Evolutionary conservation across 2,329 filamentous ascomycete species (phyloP), one percentile per base, ranked within the genome.

Genomic region (Stachybotrys echinatus): DNA sequence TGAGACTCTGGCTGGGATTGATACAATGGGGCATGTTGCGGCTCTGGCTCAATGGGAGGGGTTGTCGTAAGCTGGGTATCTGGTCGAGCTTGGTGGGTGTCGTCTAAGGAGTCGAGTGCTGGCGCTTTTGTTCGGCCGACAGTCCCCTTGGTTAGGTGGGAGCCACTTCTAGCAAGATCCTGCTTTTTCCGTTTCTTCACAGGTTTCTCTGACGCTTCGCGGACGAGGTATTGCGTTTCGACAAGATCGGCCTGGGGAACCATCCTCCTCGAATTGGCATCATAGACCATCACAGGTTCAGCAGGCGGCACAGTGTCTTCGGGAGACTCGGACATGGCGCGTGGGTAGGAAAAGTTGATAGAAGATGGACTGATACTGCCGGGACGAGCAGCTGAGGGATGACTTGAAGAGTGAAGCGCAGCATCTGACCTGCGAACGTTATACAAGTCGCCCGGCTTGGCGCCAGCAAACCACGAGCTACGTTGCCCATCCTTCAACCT

Each of bases 231-330:
- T 47, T 78, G 73, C 42, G 66, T 66, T 46, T 64, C 73, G 55
- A 70, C 43, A 18, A 79, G 54, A 22, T 77, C 69, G 6, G 61
- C 63, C 48, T 55, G 74, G 3, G 77, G 74, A 4, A 85, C 72
- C 73, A 85, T 83, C 52, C 83, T 77, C 55, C 83, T 74, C 17
- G 83, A 84, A 56, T 85, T 85, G n/a, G 81, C 74, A 54, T 85
- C 83, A 58, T 84, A 83, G 44, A 87, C 77, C 63, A 87, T 57
- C 27, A 69, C 63, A 55, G 75, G 60, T 40, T 74, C 68, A 40
- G 70, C 61, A 6, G 54, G 49, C 2, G 55, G 49, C 31, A 55
- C 51, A 14, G 47, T 52, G 37, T 42, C 39, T 6, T 43, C 54
- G 18, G 57, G 71, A 5, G 74, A 74, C 21, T 70, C 70, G 23